Evolutionary conservation across 768 basidiomycete species (phyloP), one percentile per base, ranked within the genome.

Genomic region (Lentinula sp.): DNA sequence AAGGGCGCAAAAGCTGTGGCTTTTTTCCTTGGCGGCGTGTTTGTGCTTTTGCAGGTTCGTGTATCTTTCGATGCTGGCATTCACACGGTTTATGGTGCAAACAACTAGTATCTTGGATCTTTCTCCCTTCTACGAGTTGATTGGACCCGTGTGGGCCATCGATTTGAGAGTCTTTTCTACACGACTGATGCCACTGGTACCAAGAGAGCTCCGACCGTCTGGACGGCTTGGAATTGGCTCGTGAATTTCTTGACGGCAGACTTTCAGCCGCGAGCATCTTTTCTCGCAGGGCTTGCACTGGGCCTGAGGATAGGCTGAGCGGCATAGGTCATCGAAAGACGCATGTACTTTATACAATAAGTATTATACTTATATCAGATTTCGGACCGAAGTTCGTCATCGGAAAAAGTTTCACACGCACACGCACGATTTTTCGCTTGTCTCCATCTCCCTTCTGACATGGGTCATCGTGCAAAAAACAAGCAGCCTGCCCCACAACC

Each of bases 221-320:
- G 71, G 18, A 82, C 85, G 2, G 68, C 89, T 28, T 92, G 89
- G 83, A 79, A 69, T 42, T 86, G 86, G 81, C 65, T 87, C 23
- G 71, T 89, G 23, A 78, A 92, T 72, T 97, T 98, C 75, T 74
- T 98, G 71, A 91, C 90, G 0, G 91, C 94, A 6, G 93, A 97
- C 70, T 95, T 98, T 73, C 95, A 94, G 68, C 89, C 88, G 48
- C 77, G 95, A 63, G 95, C 94, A 1, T 87, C 90, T 13, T 97
- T 97, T 74, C 67, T 94, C 37, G 93, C 86, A 4, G 95, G 95
- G 8, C 79, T 97, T 61, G 81, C 77, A 1, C 75, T 98, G 32
- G 95, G 95, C 9, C 66, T 98, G 53, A 80, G 94, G 55, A 71
- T 97, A 18, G 94, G 95, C 57, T 96, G 72, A 78, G 3, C 31